Evolutionary conservation across 139 green algal species (phyloP).

Genomic region (Nannochloris sp.): DNA sequence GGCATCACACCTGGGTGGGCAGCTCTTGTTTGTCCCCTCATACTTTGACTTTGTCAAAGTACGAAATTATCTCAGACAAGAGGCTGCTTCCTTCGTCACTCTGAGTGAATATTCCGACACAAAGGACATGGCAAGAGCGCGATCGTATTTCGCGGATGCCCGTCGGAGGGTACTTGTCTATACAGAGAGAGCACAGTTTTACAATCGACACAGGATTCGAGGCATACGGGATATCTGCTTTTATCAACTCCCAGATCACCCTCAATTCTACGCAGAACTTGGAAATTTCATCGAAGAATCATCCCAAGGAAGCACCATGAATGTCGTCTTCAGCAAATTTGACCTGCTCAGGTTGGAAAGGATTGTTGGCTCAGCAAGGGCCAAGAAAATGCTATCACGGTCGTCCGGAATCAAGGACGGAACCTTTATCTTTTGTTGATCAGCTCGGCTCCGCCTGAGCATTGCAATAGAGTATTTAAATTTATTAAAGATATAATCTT

Average conservation of each 20-base stretch:
- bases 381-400: slow-evolving; percentile 52
- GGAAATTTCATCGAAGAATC: slow-evolving; percentile 48
- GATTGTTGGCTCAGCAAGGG: slow-evolving; percentile 54
- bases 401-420: slow-evolving; percentile 3
- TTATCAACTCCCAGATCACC: slow-evolving; percentile 75
- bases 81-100: slow-evolving; percentile 44
- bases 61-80: slow-evolving; percentile 27
- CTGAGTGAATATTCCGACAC: slow-evolving; percentile 76
- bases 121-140: slow-evolving; percentile 48
- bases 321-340: slow-evolving; percentile 46
- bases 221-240: slow-evolving; percentile 78
- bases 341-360: slow-evolving; percentile 63
- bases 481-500: no score
- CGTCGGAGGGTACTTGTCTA: slow-evolving; percentile 73
- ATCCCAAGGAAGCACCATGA: slow-evolving; percentile 22
- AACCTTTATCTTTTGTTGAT: slow-evolving; percentile 68
- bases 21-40: slow-evolving; percentile 72
- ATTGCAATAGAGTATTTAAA: no score
- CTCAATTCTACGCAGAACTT: slow-evolving; percentile 72
- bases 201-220: slow-evolving; percentile 63
- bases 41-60: slow-evolving; percentile 95
- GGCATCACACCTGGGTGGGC: slow-evolving; percentile 20
- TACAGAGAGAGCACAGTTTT: slow-evolving; percentile 94
- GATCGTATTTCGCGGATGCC: slow-evolving; percentile 68
- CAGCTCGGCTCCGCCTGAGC: no score